phyloP scores from a whole-genome alignment of 2,329 filamentous ascomycete genomes.

The Pezicula radicicola region DNA sequence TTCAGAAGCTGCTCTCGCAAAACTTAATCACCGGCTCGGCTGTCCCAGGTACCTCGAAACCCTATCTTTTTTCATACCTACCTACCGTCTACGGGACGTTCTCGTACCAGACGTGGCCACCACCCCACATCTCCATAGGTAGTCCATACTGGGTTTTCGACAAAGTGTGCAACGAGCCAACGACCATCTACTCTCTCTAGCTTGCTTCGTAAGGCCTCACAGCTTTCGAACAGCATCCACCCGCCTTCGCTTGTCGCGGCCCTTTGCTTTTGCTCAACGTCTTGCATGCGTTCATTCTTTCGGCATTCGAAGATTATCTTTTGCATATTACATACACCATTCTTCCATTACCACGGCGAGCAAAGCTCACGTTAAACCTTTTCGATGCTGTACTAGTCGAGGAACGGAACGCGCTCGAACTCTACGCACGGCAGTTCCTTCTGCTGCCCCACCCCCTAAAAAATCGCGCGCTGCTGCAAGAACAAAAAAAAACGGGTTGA shows the following conservation, averaged over 20 bases:
- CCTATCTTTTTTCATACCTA: too few species aligned
- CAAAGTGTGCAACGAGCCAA: too few species aligned
- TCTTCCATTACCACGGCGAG: neutral
- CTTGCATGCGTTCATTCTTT: too few species aligned
- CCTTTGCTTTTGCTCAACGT: too few species aligned
- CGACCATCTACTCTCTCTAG: too few species aligned
- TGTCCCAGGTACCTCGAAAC: neutral
- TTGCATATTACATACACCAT: neutral
- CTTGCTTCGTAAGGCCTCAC: too few species aligned
- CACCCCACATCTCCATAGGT: too few species aligned
- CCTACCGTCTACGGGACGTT: too few species aligned
- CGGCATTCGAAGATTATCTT: neutral
- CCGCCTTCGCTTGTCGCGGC: neutral
- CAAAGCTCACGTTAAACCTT: neutral
- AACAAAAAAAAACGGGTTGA: too few species aligned
- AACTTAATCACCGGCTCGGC: neutral
- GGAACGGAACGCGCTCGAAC: neutral
- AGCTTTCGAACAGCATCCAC: neutral
- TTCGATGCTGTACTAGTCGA: conserved; percentile 1
- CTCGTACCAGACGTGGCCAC: too few species aligned
- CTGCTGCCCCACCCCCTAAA: neutral
- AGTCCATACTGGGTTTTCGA: too few species aligned
- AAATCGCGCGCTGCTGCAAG: neutral
- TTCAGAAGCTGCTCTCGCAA: neutral
- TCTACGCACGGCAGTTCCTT: neutral